Base-by-base conservation (phyloP, 257 asterid species). In the Sherardia arvensis region DNA sequence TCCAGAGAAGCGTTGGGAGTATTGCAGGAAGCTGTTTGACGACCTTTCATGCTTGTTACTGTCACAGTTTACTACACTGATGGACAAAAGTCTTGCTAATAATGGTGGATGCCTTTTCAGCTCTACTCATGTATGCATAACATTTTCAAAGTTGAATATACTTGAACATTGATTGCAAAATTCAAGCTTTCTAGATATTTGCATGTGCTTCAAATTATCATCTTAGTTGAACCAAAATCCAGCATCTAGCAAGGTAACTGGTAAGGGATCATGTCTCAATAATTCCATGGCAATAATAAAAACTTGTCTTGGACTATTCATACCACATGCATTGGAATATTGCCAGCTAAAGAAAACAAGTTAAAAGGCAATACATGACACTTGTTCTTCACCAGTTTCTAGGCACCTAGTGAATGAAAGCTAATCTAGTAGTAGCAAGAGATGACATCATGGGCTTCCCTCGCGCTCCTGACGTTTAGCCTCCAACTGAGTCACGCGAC, bases 261-360 rank as follows among this genome's bases (percentile, higher is more conserved):
- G 87, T 74, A 26, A 68, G 82, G 81, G 84, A 70, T 78, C 73
- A 66, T 80, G 92, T 81, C 74, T 66, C 66, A 76, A 82, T 73
- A 78, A 77, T 77, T 69, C 77, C 64, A 67, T 69, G n/a, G 81
- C 73, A 74, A 73, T 74, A 62, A 78, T 81, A 76, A 79, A n/a
- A 78, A 70, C 73, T 55, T 78, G 90, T 80, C 81, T 77, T 69
- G 84, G 81, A 87, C 78, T 87, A 79, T 83, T 78, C 68, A 74
- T 78, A 76, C 82, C 95, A 79, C 80, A 79, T 83, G 85, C 82
- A 80, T 74, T 77, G 83, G 38, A 73, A 80, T 85, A 69, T 84
- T 83, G 83, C 83, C 69, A 29, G 54, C 70, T 80, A 78, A 83
- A 69, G 74, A n/a, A n/a, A n/a, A n/a, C n/a, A n/a, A n/a, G n/a